A percentile compares a stretch with the other conserved stretches of the same genome.
phyloP scores from a whole-genome alignment of 1,284 basidiomycete species.

The Exobasidium cylindrosporum region DNA sequence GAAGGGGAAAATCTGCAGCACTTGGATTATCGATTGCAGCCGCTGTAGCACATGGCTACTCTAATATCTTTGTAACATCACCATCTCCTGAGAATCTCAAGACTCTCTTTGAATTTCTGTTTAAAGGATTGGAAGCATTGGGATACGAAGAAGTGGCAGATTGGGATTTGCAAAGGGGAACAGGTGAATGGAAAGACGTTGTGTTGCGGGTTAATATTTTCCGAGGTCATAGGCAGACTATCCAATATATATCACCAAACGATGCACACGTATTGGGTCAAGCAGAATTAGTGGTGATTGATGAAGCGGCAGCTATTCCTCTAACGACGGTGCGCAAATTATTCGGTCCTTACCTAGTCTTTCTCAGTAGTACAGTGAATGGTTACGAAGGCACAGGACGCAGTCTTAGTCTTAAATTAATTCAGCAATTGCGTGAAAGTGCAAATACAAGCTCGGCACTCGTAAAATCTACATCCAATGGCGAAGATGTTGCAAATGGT shows the following conservation, averaged over 20 bases:
- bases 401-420: conserved; percentile 92
- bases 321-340: conserved; percentile 90
- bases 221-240: conserved; percentile 57
- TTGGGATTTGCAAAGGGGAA: conserved; percentile 91
- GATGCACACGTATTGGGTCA: conserved; percentile 96
- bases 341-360: conserved; percentile 95
- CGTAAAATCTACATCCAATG: not conserved
- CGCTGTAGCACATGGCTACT: conserved; percentile 89
- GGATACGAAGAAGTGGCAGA: conserved; percentile 98
- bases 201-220: conserved; percentile 96
- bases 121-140: conserved; percentile 90
- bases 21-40: conserved; percentile 90
- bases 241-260: conserved; percentile 85
- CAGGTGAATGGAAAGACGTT: conserved; percentile 93
- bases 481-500: not conserved
- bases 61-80: conserved; percentile 97
- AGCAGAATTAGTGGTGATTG: conserved; percentile 95
- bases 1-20: conserved; percentile 94
- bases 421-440: conserved; percentile 86
- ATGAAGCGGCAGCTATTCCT: conserved; percentile 97
- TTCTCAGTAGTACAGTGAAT: conserved; percentile 97
- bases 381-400: conserved; percentile 99
- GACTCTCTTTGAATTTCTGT: conserved; percentile 96
- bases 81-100: conserved; percentile 96
- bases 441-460: conserved; percentile 21